Evolutionary conservation across 1,139 yeast species (phyloP), one percentile per base, ranked within the genome.

Genomic region (Hyphopichia wangnamkhiaoensis): DNA sequence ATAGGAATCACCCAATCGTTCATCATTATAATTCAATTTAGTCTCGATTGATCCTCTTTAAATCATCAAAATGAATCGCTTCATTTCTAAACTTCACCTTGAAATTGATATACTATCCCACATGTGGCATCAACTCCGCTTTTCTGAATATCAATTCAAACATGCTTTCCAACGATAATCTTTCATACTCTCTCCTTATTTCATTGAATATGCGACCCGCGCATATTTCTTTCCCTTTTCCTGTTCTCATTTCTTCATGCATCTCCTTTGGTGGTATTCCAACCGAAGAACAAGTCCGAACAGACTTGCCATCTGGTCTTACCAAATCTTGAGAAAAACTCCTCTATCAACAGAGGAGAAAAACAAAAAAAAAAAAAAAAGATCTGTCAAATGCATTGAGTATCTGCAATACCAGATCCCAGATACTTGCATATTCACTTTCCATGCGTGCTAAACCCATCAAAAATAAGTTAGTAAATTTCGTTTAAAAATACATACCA

Each of bases 401-500:
- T 9, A 18, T 15, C 33, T 30, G 33, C 16, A 18, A n/a, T 23
- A 30, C 24, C 31, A 28, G 31, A 12, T 28, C n/a, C 5, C 8
- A 17, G 15, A 14, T 16, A 28, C 12, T 17, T n/a, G 17, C n/a
- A 7, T 3, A 10, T 14, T 9, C 15, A 4, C 10, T 6, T 17
- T 27, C 20, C 31, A 28, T 28, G 31, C 31, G 31, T 30, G 19
- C 33, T 30, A 33, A 33, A 25, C 35, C 35, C 35, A 15, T 23
- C 28, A 25, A 18, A 30, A 30, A 19, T 30, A 34, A 43, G 49
- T 53, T 56, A 61, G 60, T 55, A 55, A 45, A 6, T 37, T 34
- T 33, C 23, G 31, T 43, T 44, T 44, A 50, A 52, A 48, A 46
- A 68, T 68, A 87, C 98, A 73, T 89, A 90, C 96, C 98, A 77